These are phyloP conservation scores for Amauroascus niger DNA, from an alignment of 2,329 filamentous ascomycete genomes.

Conservation along the genomic window DNA sequence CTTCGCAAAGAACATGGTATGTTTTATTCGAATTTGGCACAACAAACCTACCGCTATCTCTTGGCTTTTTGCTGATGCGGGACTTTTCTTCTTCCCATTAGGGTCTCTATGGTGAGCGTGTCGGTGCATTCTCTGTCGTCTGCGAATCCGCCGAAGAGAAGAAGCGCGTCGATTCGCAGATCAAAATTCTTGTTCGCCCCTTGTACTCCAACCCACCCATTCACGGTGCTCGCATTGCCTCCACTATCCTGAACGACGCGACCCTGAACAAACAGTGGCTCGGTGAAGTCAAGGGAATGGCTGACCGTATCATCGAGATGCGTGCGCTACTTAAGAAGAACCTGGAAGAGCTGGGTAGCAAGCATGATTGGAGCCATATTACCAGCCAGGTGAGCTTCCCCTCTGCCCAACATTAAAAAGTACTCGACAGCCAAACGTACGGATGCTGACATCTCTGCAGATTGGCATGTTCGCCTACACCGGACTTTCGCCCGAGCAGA, in stretches of 20 bases:
- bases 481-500: constrained; percentile 79
- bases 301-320: constrained; percentile 98
- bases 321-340: constrained; percentile 87
- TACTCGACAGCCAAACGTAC: not conserved
- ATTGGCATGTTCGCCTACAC: constrained; percentile 99
- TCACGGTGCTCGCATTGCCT: constrained; percentile 89
- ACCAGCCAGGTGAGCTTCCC: constrained; percentile 57
- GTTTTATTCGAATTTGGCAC: constrained; percentile 22
- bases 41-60: not conserved
- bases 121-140: constrained; percentile 91
- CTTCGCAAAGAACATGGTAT: constrained; percentile 98
- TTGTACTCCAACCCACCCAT: constrained; percentile 97
- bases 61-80: not conserved
- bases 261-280: constrained; percentile 89
- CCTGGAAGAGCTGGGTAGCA: constrained; percentile 86
- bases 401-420: not conserved
- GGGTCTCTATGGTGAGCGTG: constrained; percentile 97
- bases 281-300: constrained; percentile 95
- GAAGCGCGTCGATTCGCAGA: constrained; percentile 89
- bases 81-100: constrained; percentile 31
- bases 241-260: constrained; percentile 79
- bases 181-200: constrained; percentile 96
- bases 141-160: constrained; percentile 78
- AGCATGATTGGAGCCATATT: constrained; percentile 98
- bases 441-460: constrained; percentile 27